Percentiles rank a stretch among this genome's conserved stretches.
These are phyloP conservation scores for Aureobasidium vineae DNA, from an alignment of 2,329 filamentous ascomycete species.

Conservation along the genomic window DNA sequence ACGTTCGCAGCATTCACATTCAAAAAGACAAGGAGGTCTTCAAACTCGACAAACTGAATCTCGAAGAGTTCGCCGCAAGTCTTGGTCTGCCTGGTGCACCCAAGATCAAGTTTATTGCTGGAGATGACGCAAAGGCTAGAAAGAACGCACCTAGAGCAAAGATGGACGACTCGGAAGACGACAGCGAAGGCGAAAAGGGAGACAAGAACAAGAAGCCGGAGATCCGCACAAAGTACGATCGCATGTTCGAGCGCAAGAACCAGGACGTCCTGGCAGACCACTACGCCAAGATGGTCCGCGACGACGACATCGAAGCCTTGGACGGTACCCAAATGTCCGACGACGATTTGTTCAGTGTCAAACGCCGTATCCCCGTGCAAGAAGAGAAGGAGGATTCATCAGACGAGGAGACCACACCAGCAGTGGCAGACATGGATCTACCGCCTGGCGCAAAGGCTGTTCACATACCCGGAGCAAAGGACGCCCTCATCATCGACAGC, in stretches of 20 bases:
- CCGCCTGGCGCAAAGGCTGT: constrained; percentile 58
- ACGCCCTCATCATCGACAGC: constrained; percentile 81
- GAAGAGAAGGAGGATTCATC: constrained; percentile 52
- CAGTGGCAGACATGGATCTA: constrained; percentile 44
- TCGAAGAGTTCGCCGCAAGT: constrained; percentile 83
- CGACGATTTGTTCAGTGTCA: constrained; percentile 83
- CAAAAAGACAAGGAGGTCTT: constrained; percentile 94
- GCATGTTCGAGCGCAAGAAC: constrained; percentile 96
- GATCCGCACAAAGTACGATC: constrained; percentile 91
- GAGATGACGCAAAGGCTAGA: constrained; percentile 77
- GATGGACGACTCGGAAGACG: constrained; percentile 60
- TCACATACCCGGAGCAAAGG: constrained; percentile 61
- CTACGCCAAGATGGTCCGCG: constrained; percentile 79
- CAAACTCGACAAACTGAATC: constrained; percentile 73
- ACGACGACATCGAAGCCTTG: constrained; percentile 48
- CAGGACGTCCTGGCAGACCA: constrained; percentile 94
- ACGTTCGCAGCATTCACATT: constrained; percentile 78
- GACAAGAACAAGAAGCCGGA: constrained; percentile 59
- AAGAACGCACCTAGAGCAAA: constrained; percentile 79
- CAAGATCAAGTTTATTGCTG: constrained; percentile 89
- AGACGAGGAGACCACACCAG: constrained; percentile 42
- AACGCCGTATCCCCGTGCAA: constrained; percentile 75
- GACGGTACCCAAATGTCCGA: constrained; percentile 45
- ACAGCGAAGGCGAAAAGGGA: constrained; percentile 52
- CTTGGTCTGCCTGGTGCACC: constrained; percentile 88